These are phyloP conservation scores for Nakazawaea ishiwadae DNA, from an alignment of 805 yeast genomes.

Conservation along the genomic window DNA sequence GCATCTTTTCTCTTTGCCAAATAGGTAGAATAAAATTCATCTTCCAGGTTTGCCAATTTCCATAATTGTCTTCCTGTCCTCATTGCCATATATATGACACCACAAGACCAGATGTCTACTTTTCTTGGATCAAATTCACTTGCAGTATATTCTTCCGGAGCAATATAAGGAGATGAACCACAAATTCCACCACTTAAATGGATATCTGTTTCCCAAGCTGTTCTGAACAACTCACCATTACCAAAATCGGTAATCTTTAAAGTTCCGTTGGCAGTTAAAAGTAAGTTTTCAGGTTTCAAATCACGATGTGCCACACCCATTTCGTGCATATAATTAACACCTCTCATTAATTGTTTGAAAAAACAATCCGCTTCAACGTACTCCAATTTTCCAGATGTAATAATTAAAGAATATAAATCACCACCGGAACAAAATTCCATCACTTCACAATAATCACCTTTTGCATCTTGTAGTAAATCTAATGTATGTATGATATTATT, in stretches of 20 bases:
- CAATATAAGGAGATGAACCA: constrained; percentile 87
- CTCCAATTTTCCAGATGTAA: constrained; percentile 74
- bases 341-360: constrained; percentile 78
- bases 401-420: constrained; percentile 68
- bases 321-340: constrained; percentile 83
- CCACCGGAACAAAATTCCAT: constrained; percentile 86
- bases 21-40: constrained; percentile 75
- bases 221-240: constrained; percentile 73
- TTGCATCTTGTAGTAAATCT: constrained; percentile 75
- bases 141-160: constrained; percentile 75
- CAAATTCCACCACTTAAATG: constrained; percentile 72
- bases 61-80: constrained; percentile 92
- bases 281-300: constrained; percentile 80
- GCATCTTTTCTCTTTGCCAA: constrained; percentile 74
- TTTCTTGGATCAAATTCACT: constrained; percentile 75
- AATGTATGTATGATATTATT: constrained; percentile 71
- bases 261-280: constrained; percentile 66
- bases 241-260: constrained; percentile 89
- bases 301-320: constrained; percentile 91
- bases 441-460: constrained; percentile 79
- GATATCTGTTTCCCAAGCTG: constrained; percentile 78
- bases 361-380: constrained; percentile 86
- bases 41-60: constrained; percentile 77
- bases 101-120: constrained; percentile 90
- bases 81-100: constrained; percentile 91